Conservation (phyloP, 164 flowering plant genomes). For the Chimonanthus salicifolius region DNA sequence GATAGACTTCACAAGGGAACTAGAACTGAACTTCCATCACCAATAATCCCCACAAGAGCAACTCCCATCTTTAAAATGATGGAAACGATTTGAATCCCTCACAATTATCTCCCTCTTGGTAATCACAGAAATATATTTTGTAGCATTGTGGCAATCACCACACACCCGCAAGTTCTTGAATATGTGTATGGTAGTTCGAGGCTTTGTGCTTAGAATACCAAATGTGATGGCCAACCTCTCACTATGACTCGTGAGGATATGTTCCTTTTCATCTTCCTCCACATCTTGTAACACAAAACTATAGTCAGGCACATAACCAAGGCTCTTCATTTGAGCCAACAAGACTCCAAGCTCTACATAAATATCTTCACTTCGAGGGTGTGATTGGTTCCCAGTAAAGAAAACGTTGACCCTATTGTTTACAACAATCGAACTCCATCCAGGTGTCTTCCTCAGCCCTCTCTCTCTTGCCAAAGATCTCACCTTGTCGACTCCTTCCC, state of each 20-base stretch:
- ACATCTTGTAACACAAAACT: slow-evolving; percentile 73
- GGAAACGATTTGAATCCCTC: slow-evolving; percentile 58
- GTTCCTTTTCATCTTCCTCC: slow-evolving; percentile 68
- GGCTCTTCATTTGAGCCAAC: slow-evolving; percentile 45
- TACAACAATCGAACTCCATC: slow-evolving; percentile 67
- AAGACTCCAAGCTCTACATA: slow-evolving; percentile 35
- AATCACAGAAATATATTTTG: slow-evolving; percentile 44
- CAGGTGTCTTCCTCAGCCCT: slow-evolving; percentile 68
- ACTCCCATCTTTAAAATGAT: slow-evolving; percentile 46
- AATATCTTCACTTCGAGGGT: slow-evolving; percentile 40
- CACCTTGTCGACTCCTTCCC: slow-evolving; percentile 54
- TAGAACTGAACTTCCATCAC: slow-evolving; percentile 14
- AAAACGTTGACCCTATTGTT: slow-evolving; percentile 45
- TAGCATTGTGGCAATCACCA: slow-evolving; percentile 58
- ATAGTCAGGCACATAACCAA: slow-evolving; percentile 59
- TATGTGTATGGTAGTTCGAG: slow-evolving; percentile 36
- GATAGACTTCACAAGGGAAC: no score
- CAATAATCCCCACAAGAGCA: slow-evolving; percentile 61
- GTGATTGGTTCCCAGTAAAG: slow-evolving; percentile 53
- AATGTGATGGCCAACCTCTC: slow-evolving; percentile 67
- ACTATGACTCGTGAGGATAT: slow-evolving; percentile 50
- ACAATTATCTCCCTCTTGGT: slow-evolving; percentile 50
- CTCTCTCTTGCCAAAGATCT: slow-evolving; percentile 49
- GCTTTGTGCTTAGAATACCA: slow-evolving; percentile 49
- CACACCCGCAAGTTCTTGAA: slow-evolving; percentile 66